A percentile compares a stretch with the other conserved stretches of the same genome.
phyloP scores from a whole-genome alignment of 805 yeast genomes.

The Metschnikowia corniflorae region DNA sequence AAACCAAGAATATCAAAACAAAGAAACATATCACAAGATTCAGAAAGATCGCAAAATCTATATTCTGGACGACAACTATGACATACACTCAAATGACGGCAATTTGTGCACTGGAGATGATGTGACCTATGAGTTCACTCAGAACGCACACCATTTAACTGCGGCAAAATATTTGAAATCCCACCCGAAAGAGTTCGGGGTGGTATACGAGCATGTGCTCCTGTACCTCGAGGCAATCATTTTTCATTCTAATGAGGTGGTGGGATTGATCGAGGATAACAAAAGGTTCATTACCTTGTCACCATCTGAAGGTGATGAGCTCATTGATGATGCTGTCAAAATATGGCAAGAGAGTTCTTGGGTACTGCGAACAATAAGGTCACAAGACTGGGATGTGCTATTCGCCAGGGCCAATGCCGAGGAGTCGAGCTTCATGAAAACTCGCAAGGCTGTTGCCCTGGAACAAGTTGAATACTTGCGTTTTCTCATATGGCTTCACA shows the following conservation, averaged over 20 bases:
- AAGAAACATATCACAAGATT: too few species aligned
- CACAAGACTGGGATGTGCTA: constrained; percentile 1
- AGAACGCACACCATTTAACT: too few species aligned
- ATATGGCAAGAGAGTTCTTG: not conserved
- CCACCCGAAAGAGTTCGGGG: not conserved
- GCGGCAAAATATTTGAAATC: not conserved
- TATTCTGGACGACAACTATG: too few species aligned
- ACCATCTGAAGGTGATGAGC: not conserved
- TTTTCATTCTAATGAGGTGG: not conserved
- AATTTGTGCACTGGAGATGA: too few species aligned
- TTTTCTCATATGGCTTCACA: constrained; percentile 1
- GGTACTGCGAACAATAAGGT: not conserved
- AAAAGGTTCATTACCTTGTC: not conserved
- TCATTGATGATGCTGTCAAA: not conserved
- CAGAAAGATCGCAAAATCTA: too few species aligned
- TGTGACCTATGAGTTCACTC: too few species aligned
- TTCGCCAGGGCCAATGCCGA: not conserved
- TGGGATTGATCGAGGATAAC: not conserved
- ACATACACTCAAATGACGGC: too few species aligned
- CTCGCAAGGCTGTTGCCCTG: not conserved
- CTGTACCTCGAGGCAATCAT: not conserved
- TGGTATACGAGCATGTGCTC: not conserved
- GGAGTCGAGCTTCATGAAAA: not conserved
- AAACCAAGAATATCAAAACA: too few species aligned
- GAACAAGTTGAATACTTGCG: not conserved